Conservation (phyloP, 2,329 filamentous ascomycete species). For the Clarireedia paspali region DNA sequence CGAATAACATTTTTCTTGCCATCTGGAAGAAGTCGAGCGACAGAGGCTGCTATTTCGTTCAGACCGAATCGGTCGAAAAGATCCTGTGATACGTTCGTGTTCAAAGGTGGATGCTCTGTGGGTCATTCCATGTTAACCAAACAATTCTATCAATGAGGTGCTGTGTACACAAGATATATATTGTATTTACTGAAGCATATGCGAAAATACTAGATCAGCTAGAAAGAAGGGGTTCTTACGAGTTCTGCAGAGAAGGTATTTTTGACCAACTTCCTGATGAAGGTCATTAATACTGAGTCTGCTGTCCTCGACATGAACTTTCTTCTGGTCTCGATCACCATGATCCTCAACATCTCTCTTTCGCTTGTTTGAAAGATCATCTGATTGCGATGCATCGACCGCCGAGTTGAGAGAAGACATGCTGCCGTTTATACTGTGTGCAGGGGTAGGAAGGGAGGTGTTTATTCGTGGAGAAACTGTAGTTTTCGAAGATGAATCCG, state of each 20-base stretch:
- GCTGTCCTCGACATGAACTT: slow-evolving; percentile 53
- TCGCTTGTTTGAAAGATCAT: slow-evolving; percentile 52
- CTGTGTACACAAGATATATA: slow-evolving; percentile 9
- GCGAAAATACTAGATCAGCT: slow-evolving; percentile 12
- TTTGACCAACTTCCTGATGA: slow-evolving; percentile 58
- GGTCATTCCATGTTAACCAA: slow-evolving; percentile 30
- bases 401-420: slow-evolving; percentile 23
- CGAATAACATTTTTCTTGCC: slow-evolving; percentile 60
- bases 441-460: slow-evolving; percentile 49
- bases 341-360: slow-evolving; percentile 51
- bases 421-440: slow-evolving; percentile 53
- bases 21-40: slow-evolving; percentile 56
- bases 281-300: slow-evolving; percentile 56
- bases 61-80: slow-evolving; percentile 52
- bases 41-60: slow-evolving; percentile 48
- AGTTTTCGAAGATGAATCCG: slow-evolving; percentile 35
- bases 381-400: slow-evolving; percentile 29
- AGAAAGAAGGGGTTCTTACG: slow-evolving; percentile 51
- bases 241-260: slow-evolving; percentile 60
- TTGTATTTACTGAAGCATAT: slow-evolving; percentile 12
- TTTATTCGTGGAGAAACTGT: slow-evolving; percentile 40
- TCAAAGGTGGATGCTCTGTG: slow-evolving; percentile 27
- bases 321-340: slow-evolving; percentile 51
- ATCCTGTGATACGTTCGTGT: slow-evolving; percentile 47
- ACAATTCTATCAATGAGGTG: slow-evolving; percentile 20